Conservation (phyloP, 768 basidiomycete genomes). For the Tylopilus rubrobrunneus region DNA sequence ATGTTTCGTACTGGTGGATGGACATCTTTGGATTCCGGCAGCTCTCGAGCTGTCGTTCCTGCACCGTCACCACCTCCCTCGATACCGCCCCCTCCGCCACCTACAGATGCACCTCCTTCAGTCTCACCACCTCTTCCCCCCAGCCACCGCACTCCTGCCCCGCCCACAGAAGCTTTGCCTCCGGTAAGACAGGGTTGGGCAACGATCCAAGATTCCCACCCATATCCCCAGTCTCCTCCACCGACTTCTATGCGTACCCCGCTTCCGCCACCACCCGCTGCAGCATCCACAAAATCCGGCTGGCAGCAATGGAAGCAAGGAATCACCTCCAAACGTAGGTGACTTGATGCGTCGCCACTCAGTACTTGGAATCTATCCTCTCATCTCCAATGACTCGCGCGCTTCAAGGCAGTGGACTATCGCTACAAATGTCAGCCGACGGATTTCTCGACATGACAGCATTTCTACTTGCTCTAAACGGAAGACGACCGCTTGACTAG, state of each 20-base stretch:
- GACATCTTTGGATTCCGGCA: constrained; percentile 59
- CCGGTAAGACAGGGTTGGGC: not conserved
- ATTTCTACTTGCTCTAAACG: constrained; percentile 20
- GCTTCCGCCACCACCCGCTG: constrained; percentile 20
- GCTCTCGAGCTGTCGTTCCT: constrained; percentile 27
- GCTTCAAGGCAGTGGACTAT: constrained; percentile 8
- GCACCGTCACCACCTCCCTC: constrained; percentile 16
- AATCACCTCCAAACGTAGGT: constrained; percentile 18
- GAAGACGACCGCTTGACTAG: constrained; percentile 27
- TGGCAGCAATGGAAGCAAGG: constrained; percentile 53
- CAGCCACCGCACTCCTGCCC: constrained; percentile 3
- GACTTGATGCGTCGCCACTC: not conserved
- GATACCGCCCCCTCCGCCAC: constrained; percentile 16
- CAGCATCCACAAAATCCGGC: constrained; percentile 32
- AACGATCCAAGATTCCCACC: constrained; percentile 9
- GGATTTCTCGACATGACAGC: constrained; percentile 11
- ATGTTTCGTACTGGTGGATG: constrained; percentile 61
- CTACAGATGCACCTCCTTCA: not conserved
- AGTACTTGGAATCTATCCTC: constrained; percentile 3
- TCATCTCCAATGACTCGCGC: not conserved
- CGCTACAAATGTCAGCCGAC: constrained; percentile 8
- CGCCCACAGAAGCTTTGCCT: constrained; percentile 7
- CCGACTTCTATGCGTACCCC: constrained; percentile 10
- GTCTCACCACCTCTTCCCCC: not conserved
- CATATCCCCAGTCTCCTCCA: constrained; percentile 6